These are phyloP conservation scores for Alternaria longipes DNA, from an alignment of 2,329 filamentous ascomycete species.

Conservation along the genomic window DNA sequence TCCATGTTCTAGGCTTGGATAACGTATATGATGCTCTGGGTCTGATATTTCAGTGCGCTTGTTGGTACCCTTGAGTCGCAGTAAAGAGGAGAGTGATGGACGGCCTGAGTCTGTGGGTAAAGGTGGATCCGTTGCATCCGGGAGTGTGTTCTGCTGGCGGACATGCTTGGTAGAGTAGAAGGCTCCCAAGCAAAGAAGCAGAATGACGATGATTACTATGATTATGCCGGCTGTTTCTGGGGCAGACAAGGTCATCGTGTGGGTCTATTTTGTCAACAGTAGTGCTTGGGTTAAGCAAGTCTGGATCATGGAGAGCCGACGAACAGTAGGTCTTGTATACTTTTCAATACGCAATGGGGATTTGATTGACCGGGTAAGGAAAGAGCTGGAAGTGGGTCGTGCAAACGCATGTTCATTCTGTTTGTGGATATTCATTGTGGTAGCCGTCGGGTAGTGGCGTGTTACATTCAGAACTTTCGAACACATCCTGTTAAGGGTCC, in stretches of 20 bases:
- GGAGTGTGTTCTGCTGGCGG: neutral
- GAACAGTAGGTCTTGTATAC: too few species aligned
- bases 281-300: neutral
- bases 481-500: neutral
- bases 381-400: neutral
- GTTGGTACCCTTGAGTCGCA: neutral
- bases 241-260: neutral
- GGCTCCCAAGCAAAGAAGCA: neutral
- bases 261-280: neutral
- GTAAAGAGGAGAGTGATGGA: neutral
- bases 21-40: neutral
- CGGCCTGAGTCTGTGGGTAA: neutral
- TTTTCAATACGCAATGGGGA: neutral
- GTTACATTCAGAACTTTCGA: neutral
- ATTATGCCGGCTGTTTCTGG: neutral
- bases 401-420: constrained; percentile 1
- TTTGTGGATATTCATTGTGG: neutral
- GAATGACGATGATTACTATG: neutral
- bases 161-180: neutral
- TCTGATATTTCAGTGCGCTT: neutral
- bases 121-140: neutral
- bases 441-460: constrained; percentile 5
- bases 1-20: constrained; percentile 8
- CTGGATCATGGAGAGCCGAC: neutral
- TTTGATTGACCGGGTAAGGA: neutral